Evolutionary conservation across 768 basidiomycete genomes (phyloP).

Genomic region (Tulasnella sp.): DNA sequence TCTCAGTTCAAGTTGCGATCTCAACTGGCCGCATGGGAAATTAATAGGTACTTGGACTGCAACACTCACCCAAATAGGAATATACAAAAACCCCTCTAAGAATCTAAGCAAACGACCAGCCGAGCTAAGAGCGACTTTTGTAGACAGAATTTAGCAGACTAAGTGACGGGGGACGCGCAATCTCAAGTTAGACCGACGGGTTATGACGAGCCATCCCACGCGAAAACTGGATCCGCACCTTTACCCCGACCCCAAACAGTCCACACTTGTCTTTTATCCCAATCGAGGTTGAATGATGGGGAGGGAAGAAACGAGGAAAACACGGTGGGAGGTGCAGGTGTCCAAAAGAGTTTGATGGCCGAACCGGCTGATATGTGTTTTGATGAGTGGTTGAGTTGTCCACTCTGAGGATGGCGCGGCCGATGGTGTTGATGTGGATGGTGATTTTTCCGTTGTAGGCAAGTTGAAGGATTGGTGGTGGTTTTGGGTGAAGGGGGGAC

Average conservation of each 20-base stretch:
- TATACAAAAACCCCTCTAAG: background rate
- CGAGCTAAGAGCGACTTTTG: background rate
- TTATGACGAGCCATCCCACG: background rate
- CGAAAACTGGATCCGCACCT: background rate
- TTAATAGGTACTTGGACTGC: background rate
- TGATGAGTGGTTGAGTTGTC: background rate
- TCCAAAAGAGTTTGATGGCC: background rate
- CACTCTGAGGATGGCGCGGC: background rate
- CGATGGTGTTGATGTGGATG: background rate
- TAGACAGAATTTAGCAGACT: background rate
- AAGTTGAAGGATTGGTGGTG: background rate
- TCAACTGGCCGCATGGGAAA: background rate
- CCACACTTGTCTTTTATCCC: background rate
- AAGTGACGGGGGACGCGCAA: background rate
- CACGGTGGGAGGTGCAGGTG: background rate
- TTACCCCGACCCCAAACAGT: background rate
- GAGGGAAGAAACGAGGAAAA: background rate
- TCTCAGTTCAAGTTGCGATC: background rate
- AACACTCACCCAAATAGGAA: background rate
- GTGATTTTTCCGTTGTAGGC: background rate
- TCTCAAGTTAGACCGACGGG: background rate
- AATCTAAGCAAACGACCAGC: background rate
- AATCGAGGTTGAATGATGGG: background rate
- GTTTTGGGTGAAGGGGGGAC: background rate
- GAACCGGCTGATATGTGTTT: background rate